phyloP scores from a whole-genome alignment of 2,329 filamentous ascomycete species.

The Monosporascus ibericus region DNA sequence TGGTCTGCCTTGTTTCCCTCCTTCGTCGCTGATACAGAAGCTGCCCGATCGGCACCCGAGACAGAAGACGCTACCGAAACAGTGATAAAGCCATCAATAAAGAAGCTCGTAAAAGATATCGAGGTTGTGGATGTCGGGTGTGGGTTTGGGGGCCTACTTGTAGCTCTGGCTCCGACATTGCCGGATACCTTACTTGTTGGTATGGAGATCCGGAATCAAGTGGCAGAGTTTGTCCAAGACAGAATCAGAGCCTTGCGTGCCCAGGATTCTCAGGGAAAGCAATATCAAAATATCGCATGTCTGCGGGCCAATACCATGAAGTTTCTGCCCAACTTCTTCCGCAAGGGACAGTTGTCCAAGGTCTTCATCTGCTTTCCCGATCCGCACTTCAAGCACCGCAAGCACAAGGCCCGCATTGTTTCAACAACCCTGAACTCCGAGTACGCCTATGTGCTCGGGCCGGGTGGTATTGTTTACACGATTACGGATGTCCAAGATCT shows the following conservation, averaged over 20 bases:
- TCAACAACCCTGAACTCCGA: constrained; percentile 83
- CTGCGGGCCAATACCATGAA: constrained; percentile 97
- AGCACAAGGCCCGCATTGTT: constrained; percentile 95
- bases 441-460: constrained; percentile 80
- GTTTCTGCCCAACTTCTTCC: constrained; percentile 97
- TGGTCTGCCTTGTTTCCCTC: constrained; percentile 82
- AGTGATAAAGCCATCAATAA: constrained; percentile 12
- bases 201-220: constrained; percentile 86
- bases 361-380: constrained; percentile 99
- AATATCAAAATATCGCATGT: constrained; percentile 83
- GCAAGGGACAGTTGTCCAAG: constrained; percentile 70
- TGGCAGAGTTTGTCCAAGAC: constrained; percentile 85
- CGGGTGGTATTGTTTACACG: constrained; percentile 85
- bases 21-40: constrained; percentile 44
- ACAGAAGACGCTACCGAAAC: constrained; percentile 11
- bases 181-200: constrained; percentile 81
- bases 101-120: constrained; percentile 58
- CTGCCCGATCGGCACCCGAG: constrained; percentile 19
- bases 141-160: constrained; percentile 85
- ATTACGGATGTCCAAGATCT: constrained; percentile 97
- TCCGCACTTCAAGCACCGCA: constrained; percentile 94
- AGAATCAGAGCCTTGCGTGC: constrained; percentile 75
- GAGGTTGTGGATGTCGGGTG: constrained; percentile 96
- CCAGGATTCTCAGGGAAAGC: constrained; percentile 46
- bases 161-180: constrained; percentile 75